Conservation (phyloP, 2,329 filamentous ascomycete genomes). For the Xylariales sp. region DNA sequence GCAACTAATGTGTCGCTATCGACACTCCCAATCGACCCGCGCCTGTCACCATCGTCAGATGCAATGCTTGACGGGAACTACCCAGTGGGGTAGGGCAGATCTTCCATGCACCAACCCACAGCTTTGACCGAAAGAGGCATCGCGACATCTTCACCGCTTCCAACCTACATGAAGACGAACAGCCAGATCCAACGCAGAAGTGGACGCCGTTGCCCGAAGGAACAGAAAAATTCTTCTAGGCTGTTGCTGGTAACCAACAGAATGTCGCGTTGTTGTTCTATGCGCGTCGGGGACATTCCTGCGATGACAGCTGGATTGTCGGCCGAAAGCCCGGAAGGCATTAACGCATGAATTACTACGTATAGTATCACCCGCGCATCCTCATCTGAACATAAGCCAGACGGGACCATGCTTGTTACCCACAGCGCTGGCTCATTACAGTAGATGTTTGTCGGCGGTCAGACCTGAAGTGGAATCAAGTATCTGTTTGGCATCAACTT, state of each 20-base stretch:
- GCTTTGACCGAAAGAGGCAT: conserved; percentile 11
- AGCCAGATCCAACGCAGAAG: conserved; percentile 2
- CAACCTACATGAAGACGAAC: conserved; percentile 1
- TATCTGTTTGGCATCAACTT: neutral
- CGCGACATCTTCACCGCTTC: conserved; percentile 12
- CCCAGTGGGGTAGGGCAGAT: conserved; percentile 9
- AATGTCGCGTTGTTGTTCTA: neutral
- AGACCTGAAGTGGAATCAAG: conserved; percentile 7
- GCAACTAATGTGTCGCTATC: conserved; percentile 9
- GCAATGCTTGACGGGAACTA: conserved; percentile 8
- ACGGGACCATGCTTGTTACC: neutral
- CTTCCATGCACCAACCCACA: conserved; percentile 10
- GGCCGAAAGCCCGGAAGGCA: neutral
- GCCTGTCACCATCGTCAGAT: neutral
- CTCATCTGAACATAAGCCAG: neutral
- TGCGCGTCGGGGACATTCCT: conserved; percentile 6
- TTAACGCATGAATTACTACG: conserved; percentile 8
- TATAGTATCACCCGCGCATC: too few species aligned
- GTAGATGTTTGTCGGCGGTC: conserved; percentile 7
- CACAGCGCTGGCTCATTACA: neutral
- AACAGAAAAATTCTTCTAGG: conserved; percentile 8
- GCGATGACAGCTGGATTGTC: neutral
- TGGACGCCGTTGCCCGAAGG: conserved; percentile 3
- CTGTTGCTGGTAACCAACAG: neutral
- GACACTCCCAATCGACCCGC: conserved; percentile 4